Evolutionary conservation across 176 grass and related monocot genomes (phyloP).

Genomic region (Panicum miliaceum): DNA sequence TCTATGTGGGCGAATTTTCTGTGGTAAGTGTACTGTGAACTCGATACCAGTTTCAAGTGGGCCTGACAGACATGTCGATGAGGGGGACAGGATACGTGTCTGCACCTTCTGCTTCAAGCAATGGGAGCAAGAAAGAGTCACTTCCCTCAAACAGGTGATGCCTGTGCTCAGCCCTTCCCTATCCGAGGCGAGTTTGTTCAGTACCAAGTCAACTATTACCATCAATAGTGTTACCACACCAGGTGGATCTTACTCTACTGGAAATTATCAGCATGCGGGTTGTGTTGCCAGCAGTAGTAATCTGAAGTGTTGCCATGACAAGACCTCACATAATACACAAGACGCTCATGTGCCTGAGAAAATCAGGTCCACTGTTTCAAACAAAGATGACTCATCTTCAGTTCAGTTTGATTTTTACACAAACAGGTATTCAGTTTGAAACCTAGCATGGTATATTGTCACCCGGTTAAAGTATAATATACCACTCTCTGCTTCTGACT

Average conservation of each 20-base stretch:
- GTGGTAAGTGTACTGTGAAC: slow-evolving; percentile 83
- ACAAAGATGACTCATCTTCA: slow-evolving; percentile 63
- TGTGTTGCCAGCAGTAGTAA: slow-evolving; percentile 59
- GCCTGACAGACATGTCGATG: slow-evolving; percentile 46
- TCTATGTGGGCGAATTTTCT: slow-evolving; percentile 90
- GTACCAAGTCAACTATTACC: slow-evolving; percentile 68
- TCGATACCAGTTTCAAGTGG: slow-evolving; percentile 62
- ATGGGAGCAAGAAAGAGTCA: slow-evolving; percentile 73
- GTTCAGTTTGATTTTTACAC: slow-evolving; percentile 65
- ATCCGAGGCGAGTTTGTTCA: slow-evolving; percentile 63
- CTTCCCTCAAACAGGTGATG: slow-evolving; percentile 45
- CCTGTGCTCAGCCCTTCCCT: slow-evolving; percentile 54
- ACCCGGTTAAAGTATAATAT: slow-evolving; percentile 21
- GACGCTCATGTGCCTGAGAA: slow-evolving; percentile 51
- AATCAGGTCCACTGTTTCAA: slow-evolving; percentile 54
- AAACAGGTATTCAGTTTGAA: slow-evolving; percentile 65
- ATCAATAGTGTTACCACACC: slow-evolving; percentile 50
- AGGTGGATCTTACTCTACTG: slow-evolving; percentile 57
- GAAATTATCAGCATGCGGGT: slow-evolving; percentile 59
- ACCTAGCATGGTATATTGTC: slow-evolving; percentile 12
- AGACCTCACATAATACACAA: slow-evolving; percentile 54
- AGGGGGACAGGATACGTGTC: slow-evolving; percentile 74
- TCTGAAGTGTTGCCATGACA: too few relatives aligned
- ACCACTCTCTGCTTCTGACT: neutral
- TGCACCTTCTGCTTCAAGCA: slow-evolving; percentile 88